Evolutionary conservation across 495 filamentous ascomycete genomes (phyloP).

Genomic region (Penicillium desertorum): DNA sequence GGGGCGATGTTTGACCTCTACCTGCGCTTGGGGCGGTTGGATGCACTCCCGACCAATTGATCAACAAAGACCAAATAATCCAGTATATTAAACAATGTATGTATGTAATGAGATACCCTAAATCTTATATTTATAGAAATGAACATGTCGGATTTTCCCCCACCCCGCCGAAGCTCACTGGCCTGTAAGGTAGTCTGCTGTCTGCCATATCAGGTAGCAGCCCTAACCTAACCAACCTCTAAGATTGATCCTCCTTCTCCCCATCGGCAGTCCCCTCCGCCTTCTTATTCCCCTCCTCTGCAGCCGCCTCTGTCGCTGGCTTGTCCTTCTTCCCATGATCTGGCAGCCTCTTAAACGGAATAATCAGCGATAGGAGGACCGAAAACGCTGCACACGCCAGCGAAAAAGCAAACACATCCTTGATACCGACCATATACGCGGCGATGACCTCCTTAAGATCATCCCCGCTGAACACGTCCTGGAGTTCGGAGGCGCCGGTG

Average conservation of each 20-base stretch:
- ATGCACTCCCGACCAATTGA: neutral
- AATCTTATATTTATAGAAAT: neutral
- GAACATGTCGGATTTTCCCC: neutral
- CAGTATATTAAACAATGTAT: neutral
- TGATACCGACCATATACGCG: constrained; percentile 59
- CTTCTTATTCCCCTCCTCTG: neutral
- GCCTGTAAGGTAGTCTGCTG: neutral
- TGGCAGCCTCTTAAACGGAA: constrained; percentile 11
- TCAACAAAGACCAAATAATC: neutral
- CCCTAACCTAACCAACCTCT: neutral
- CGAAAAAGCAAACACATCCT: constrained; percentile 36
- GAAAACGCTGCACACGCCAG: constrained; percentile 23
- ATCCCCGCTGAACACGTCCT: constrained; percentile 38
- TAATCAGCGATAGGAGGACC: constrained; percentile 5
- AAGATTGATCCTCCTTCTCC: neutral
- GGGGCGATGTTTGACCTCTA: neutral
- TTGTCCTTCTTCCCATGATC: constrained; percentile 6
- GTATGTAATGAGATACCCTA: neutral
- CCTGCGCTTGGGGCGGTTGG: neutral
- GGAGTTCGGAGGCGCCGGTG: constrained; percentile 48
- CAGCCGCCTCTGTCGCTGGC: neutral
- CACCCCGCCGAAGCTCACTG: neutral
- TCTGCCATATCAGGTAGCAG: neutral
- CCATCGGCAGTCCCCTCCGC: neutral
- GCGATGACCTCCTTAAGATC: constrained; percentile 43